Base-by-base conservation (phyloP, 192 early-diverging fungal species). In the Bifiguratus adelaidae region DNA sequence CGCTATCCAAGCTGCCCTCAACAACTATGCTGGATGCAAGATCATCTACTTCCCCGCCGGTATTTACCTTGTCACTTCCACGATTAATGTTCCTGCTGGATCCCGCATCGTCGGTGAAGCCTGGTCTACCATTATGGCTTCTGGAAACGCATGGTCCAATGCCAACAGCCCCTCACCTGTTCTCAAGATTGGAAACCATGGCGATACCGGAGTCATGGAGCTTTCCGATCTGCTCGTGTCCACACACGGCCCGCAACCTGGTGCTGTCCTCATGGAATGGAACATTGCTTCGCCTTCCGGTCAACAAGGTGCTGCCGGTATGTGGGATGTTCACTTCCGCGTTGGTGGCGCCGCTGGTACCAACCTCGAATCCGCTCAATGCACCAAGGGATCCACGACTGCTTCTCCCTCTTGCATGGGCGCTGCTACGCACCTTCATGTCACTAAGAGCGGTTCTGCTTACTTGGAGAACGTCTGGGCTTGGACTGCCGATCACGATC, bases 401-500 rank as follows among this genome's bases (percentile, higher is more conserved):
- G 44, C 41, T n/a, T 46, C 8, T 13, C 3, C 38, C 1, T 41
- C n/a, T 4, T 68, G 65, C 42, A 33, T 29, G 9, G 66, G 56
- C 19, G 58, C 52, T 1, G 47, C 7, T 12, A 21, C 24, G 32
- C 38, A 56, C 19, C 18, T 68, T 19, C 66, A 55, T 27, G n/a
- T 68, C 21, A 68, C 66, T 15, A 36, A 35, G 3, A 22, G 29
- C 9, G 38, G 57, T 15, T 60, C 63, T 35, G 65, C 52, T 21
- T 68, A 68, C 37, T 16, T 68, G 2, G 66, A 68, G 30, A 68
- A 68, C 44, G 38, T 48, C 2, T 68, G 66, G 66, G 41, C 34
- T 3, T 68, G 66, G 66, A 56, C 54, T 11, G 66, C 66, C 3
- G 66, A 68, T 52, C 66, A 68, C 53, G 65, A 68, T 24, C 42